phyloP scores from a whole-genome alignment of 768 basidiomycete genomes.

The Boletus reticulatus region DNA sequence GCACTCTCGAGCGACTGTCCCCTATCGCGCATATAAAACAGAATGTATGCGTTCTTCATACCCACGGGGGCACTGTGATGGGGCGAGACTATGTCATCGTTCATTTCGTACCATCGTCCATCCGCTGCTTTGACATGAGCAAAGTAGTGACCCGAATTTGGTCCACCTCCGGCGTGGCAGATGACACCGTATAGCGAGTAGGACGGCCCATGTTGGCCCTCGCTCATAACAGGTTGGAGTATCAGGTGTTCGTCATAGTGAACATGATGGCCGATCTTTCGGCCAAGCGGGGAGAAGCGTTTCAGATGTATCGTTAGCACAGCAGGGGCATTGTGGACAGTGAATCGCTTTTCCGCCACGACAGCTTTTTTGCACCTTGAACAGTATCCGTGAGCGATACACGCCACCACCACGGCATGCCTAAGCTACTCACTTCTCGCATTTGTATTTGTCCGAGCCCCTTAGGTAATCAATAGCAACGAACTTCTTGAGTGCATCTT shows the following conservation, averaged over 20 bases:
- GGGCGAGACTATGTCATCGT: slow-evolving; percentile 75
- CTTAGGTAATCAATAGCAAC: slow-evolving; percentile 78
- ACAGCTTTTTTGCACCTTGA: slow-evolving; percentile 89
- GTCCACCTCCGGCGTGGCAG: slow-evolving; percentile 88
- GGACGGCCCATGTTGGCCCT: slow-evolving; percentile 66
- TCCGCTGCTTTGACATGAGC: slow-evolving; percentile 72
- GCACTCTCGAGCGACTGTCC: slow-evolving; percentile 72
- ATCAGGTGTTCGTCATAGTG: slow-evolving; percentile 76
- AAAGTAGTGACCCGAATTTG: slow-evolving; percentile 95
- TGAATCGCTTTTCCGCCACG: slow-evolving; percentile 86
- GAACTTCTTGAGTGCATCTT: slow-evolving; percentile 77
- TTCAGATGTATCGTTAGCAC: slow-evolving; percentile 93
- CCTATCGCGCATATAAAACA: slow-evolving; percentile 86
- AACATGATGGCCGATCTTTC: slow-evolving; percentile 77
- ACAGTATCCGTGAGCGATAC: slow-evolving; percentile 6
- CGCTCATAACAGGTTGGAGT: slow-evolving; percentile 80
- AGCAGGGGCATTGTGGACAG: slow-evolving; percentile 81
- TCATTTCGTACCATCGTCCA: slow-evolving; percentile 88
- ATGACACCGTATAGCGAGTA: slow-evolving; percentile 93
- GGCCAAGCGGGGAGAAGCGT: slow-evolving; percentile 87
- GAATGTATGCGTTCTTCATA: slow-evolving; percentile 84
- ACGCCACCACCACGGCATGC: neutral
- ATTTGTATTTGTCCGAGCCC: slow-evolving; percentile 96
- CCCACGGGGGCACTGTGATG: slow-evolving; percentile 45
- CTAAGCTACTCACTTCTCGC: slow-evolving; percentile 80